Evolutionary conservation across 2,329 filamentous ascomycete species (phyloP).

Genomic region (Pyrenophora tritici-repentis): DNA sequence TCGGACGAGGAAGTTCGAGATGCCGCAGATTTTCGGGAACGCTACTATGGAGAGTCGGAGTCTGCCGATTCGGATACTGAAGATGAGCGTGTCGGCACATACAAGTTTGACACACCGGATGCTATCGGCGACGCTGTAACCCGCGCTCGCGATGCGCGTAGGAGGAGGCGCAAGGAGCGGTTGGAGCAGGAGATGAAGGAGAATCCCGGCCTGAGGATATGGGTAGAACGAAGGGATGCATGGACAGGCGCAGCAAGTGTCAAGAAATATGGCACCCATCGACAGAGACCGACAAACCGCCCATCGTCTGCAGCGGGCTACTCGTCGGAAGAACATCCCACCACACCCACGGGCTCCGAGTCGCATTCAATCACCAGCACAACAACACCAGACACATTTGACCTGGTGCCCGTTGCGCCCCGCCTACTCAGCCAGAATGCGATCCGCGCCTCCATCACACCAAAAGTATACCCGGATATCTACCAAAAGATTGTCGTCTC

Average conservation of each 20-base stretch:
- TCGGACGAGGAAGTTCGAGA: conserved; percentile 42
- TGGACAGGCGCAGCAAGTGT: conserved; percentile 76
- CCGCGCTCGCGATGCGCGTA: conserved; percentile 37
- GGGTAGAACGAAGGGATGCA: conserved; percentile 74
- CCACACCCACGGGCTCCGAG: conserved; percentile 10
- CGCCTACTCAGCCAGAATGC: conserved; percentile 75
- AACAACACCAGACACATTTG: conserved; percentile 18
- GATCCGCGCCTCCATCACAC: conserved; percentile 76
- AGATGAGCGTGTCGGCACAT: conserved; percentile 35
- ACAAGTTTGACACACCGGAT: conserved; percentile 54
- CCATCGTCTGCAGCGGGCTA: conserved; percentile 12
- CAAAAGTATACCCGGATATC: conserved; percentile 76
- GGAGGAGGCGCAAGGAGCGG: conserved; percentile 43
- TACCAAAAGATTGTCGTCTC: conserved; percentile 89
- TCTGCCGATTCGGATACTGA: conserved; percentile 32
- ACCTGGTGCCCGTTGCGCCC: conserved; percentile 71
- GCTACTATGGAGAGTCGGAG: conserved; percentile 49
- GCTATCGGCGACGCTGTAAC: conserved; percentile 49
- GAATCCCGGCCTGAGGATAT: conserved; percentile 84
- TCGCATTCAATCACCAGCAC: conserved; percentile 8
- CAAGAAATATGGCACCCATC: conserved; percentile 43
- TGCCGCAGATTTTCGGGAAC: conserved; percentile 49
- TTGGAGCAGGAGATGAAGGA: conserved; percentile 59
- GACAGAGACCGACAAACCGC: conserved; percentile 4
- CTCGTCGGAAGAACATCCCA: conserved; percentile 12